phyloP scores from a whole-genome alignment of 768 basidiomycete genomes.

The Cystobasidium ongulense region DNA sequence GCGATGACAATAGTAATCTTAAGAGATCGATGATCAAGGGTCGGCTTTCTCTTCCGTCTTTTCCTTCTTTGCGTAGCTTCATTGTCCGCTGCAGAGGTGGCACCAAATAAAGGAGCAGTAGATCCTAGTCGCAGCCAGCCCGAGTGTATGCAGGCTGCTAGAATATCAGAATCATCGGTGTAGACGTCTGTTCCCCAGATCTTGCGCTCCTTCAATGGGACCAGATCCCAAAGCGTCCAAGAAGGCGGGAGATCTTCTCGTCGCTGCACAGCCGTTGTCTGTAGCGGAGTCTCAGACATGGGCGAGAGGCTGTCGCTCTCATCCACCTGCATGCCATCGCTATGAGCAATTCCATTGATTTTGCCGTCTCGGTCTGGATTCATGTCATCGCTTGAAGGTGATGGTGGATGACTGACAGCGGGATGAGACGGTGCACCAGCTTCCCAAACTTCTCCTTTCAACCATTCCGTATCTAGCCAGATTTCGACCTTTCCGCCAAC shows the following conservation, averaged over 20 bases:
- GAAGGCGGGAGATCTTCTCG: background rate
- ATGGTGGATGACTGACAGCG: background rate
- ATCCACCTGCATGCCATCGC: background rate
- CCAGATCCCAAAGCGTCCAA: conserved; percentile 38
- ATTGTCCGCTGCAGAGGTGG: background rate
- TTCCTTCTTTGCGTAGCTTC: background rate
- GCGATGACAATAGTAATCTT: conserved; percentile 45
- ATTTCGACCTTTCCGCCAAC: conserved; percentile 37
- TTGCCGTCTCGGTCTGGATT: background rate
- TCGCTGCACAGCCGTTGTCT: background rate
- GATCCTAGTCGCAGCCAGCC: conserved; percentile 45
- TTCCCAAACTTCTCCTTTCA: conserved; percentile 27
- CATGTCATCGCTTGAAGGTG: conserved; percentile 17
- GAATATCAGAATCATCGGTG: conserved; percentile 49
- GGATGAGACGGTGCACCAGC: conserved; percentile 23
- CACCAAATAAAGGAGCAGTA: conserved; percentile 7
- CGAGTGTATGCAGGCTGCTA: conserved; percentile 46
- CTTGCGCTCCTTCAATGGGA: conserved; percentile 38
- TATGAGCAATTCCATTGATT: background rate
- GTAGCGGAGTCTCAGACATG: background rate
- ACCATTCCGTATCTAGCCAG: conserved; percentile 33
- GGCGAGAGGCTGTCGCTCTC: background rate
- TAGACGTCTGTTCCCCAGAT: conserved; percentile 50
- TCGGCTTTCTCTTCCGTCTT: background rate
- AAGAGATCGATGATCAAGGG: conserved; percentile 35